Evolutionary conservation across 768 basidiomycete genomes (phyloP).

Genomic region (Tylopilus sp.): DNA sequence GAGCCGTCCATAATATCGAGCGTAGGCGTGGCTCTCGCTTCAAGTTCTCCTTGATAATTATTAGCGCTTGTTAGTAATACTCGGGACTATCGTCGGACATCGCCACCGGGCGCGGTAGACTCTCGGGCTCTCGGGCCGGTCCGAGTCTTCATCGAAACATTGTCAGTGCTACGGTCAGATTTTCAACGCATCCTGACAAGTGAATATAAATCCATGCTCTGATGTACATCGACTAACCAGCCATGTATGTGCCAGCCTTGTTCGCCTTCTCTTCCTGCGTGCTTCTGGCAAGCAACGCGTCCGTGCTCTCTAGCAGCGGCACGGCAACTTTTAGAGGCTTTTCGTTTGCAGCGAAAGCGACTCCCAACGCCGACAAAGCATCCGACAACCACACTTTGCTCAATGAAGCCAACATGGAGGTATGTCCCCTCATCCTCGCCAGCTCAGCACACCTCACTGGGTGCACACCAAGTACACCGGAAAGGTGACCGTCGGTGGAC

Average conservation of each 20-base stretch:
- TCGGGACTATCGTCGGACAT: no score
- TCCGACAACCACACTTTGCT: conserved; percentile 22
- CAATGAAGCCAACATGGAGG: conserved; percentile 26
- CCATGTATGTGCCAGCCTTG: conserved; percentile 15
- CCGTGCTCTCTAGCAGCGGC: conserved; percentile 9
- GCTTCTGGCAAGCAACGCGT: conserved; percentile 34
- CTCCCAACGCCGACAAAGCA: conserved; percentile 17
- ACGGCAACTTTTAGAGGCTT: conserved; percentile 11
- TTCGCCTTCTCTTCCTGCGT: conserved; percentile 12
- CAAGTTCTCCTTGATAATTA: no score
- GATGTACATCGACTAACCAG: not conserved
- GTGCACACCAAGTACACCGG: conserved; percentile 23
- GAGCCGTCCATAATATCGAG: no score
- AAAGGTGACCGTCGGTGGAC: conserved; percentile 28
- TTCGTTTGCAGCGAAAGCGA: conserved; percentile 20
- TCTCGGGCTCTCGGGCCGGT: no score
- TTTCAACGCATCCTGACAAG: conserved; percentile 7
- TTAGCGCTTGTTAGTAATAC: no score
- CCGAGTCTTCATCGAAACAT: conserved; percentile 7
- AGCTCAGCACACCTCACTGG: not conserved
- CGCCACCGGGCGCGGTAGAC: no score
- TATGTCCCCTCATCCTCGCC: conserved; percentile 10
- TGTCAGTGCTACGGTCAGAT: conserved; percentile 5
- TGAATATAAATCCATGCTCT: conserved; percentile 1
- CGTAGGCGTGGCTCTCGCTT: no score